Evolutionary conservation across 257 asterid species (phyloP), one percentile per base, ranked within the genome.

Genomic region (Nicotiana tabacum): DNA sequence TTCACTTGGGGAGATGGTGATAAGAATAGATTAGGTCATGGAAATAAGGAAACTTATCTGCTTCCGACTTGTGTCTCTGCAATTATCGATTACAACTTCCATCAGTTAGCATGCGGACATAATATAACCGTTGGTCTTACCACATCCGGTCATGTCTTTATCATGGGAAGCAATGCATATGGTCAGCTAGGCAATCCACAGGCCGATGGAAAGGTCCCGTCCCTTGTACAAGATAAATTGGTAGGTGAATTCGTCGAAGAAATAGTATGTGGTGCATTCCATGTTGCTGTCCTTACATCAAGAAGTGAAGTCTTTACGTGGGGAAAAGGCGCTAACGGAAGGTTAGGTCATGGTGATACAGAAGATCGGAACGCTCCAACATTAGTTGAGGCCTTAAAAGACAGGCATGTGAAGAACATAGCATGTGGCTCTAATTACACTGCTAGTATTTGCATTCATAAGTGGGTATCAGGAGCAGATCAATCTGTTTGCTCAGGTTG

Each of bases 1-100:
- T 96, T 93, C 88, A 94, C 98, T 0, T 96, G 98, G 99, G 99
- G 99, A 1, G 98, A 94, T 77, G 99, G 99, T 0, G 98, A 92
- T 85, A 92, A 92, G 82, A 24, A 91, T 48, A 89, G 92, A n/a
- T 84, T 96, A 27, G 99, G 99, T 0, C 98, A 96, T 72, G 98
- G 97, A 58, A 88, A 88, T 84, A 96, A 94, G 83, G 94, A 93
- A 13, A 84, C 94, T 9, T 89, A 88, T 85, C 91, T 96, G 64
- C 66, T 90, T 57, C 99, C 99, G 4, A 93, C 97, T 12, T 90
- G 94, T 81, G 97, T 96, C 24, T 90, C 97, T 10, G 80, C 90
- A 39, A 97, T 96, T 66, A 85, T 90, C 4, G 99, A 96, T 65
- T 94, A 93, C 84, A 92, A 94, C 91, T 90, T 94, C 85, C 92